Percentiles rank a stretch among this genome's conserved stretches.
Conservation (phyloP, 371 early-diverging fungal genomes). For the Mortierella sp. region DNA sequence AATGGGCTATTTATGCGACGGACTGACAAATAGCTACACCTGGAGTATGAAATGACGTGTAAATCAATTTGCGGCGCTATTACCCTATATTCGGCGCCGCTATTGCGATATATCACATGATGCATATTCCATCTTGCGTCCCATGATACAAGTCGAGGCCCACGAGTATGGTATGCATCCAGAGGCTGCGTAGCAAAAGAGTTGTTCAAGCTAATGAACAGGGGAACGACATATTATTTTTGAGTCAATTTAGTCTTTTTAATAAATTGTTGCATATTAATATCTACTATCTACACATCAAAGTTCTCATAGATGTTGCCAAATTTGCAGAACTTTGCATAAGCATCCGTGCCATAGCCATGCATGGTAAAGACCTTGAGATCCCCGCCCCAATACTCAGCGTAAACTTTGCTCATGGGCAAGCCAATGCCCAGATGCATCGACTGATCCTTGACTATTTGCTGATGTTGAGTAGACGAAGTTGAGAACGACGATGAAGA, state of each 20-base stretch:
- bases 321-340: conserved; percentile 77
- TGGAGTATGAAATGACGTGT: too few species aligned
- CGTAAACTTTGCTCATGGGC: conserved; percentile 87
- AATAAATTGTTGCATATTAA: too few species aligned
- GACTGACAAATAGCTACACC: too few species aligned
- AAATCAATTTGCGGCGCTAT: too few species aligned
- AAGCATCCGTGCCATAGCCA: conserved; percentile 91
- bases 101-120: too few species aligned
- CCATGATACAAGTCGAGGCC: too few species aligned
- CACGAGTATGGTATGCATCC: too few species aligned
- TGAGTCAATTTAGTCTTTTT: not conserved
- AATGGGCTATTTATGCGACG: too few species aligned
- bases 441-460: conserved; percentile 31
- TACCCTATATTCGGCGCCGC: too few species aligned
- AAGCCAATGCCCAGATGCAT: conserved; percentile 86
- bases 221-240: not conserved
- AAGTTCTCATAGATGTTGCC: conserved; percentile 78
- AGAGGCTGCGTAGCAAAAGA: too few species aligned
- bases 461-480: not conserved
- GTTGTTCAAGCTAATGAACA: too few species aligned
- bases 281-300: conserved; percentile 21
- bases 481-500: conserved; percentile 7
- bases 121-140: too few species aligned
- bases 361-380: conserved; percentile 80
- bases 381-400: conserved; percentile 88